Evolutionary conservation across 768 basidiomycete species (phyloP).

Genomic region (Sistotremastrum suecicum): DNA sequence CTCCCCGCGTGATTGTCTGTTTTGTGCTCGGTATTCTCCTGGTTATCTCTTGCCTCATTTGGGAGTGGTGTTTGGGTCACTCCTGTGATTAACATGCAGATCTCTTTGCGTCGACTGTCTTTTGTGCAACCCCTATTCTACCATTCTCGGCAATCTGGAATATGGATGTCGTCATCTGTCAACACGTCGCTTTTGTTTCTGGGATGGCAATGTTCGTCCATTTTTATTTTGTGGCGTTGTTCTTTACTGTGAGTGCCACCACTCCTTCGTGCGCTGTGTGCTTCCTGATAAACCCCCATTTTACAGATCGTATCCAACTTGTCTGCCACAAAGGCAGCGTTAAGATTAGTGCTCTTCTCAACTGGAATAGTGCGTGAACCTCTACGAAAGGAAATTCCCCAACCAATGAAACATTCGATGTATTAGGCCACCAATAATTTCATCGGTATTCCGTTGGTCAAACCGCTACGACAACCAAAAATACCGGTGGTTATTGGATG

Average conservation of each 20-base stretch:
- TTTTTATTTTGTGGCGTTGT: conserved; percentile 42
- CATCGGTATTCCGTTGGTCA: conserved; percentile 21
- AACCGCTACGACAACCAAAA: conserved; percentile 23
- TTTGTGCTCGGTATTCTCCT: conserved; percentile 31
- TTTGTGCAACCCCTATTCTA: conserved; percentile 26
- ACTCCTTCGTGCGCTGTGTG: too few relatives aligned
- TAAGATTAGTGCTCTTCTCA: conserved; percentile 36
- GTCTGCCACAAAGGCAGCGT: conserved; percentile 24
- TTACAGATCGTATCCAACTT: conserved; percentile 22
- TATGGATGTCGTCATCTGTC: conserved; percentile 25
- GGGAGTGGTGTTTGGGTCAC: conserved; percentile 28
- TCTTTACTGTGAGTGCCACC: conserved; percentile 18
- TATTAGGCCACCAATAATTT: conserved; percentile 26
- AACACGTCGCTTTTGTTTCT: conserved; percentile 24
- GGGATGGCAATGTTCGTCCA: conserved; percentile 37
- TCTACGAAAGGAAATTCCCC: not conserved
- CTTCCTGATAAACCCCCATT: too few relatives aligned
- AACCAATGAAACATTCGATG: too few relatives aligned
- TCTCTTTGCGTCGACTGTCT: not conserved
- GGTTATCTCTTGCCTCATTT: conserved; percentile 23
- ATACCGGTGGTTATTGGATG: conserved; percentile 26
- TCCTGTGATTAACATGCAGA: conserved; percentile 3
- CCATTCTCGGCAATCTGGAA: conserved; percentile 31
- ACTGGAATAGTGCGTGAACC: conserved; percentile 28
- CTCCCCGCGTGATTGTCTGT: conserved; percentile 30